Base-by-base conservation (phyloP, 2,329 filamentous ascomycete genomes). In the Trichoderma sp. region DNA sequence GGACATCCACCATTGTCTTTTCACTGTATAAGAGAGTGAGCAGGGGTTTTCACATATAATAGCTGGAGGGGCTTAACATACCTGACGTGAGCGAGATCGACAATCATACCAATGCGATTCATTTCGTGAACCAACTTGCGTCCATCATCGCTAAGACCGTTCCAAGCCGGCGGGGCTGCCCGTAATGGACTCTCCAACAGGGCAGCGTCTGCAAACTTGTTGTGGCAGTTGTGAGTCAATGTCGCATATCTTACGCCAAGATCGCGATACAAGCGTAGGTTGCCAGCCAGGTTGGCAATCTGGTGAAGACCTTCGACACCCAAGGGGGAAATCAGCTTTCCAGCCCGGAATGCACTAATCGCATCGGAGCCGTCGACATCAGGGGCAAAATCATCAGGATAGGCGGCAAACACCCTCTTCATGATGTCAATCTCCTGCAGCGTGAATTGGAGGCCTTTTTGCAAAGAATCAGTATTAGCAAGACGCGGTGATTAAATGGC, bases 61-160 rank as follows among this genome's bases (percentile, higher is more conserved):
- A 14, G 11, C 1, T 32, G 72, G 9, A 57, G 21, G 1, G 24
- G 24, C 12, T 57, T 68, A 53, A 70, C 75, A 69, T 71, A 82
- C 82, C 82, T 89, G 5, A 85, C 85, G 80, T 98, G 95, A 7
- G 92, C 88, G 43, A 98, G 86, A 79, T 98, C 95, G 53, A 98
- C 92, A n/a, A 98, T 90, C 91, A 98, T 94, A 30, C 95, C 95
- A 2, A 98, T 84, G 3, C 95, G 89, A 80, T 98, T 98, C 95
- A 98, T 98, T 84, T 98, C 95, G 43, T 85, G 85, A 58, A 98
- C 85, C 0, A 98, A 82, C 14, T 85, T 79, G 66, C 88, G 87
- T 5, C 95, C 95, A 1, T 86, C 86, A 1, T 86, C 84, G 72
- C 92, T 95, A 1, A 98, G 85, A 2, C 95, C 95, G 67, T 87